Percentiles rank a stretch among this genome's conserved stretches.
Evolutionary conservation across 2,329 filamentous ascomycete genomes (phyloP).

Genomic region (Scortechinia acanthostroma): DNA sequence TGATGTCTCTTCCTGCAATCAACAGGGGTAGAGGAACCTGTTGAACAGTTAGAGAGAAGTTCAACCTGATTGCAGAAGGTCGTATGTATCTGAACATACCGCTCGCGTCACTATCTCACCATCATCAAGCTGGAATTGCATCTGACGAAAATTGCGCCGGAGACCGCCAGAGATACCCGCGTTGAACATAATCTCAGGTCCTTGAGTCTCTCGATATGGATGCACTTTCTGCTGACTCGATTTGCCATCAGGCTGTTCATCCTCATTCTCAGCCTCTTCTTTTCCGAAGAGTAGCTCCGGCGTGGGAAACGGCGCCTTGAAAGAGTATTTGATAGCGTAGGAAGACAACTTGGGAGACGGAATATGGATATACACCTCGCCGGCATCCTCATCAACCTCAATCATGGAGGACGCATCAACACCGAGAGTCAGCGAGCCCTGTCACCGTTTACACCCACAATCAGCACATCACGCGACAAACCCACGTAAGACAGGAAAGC

Average conservation of each 20-base stretch:
- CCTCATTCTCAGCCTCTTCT: conserved; percentile 5
- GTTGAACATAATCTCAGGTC: conserved; percentile 5
- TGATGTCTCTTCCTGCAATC: neutral
- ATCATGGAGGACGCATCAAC: neutral
- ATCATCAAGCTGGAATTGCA: neutral
- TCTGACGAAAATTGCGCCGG: neutral
- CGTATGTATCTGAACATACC: no score
- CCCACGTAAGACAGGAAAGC: conserved; percentile 19
- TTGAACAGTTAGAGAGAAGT: conserved; percentile 8
- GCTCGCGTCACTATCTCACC: conserved; percentile 12
- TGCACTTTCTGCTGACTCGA: neutral
- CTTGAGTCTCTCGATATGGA: neutral
- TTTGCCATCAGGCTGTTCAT: neutral
- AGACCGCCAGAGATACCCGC: conserved; percentile 4
- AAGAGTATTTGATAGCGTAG: conserved; percentile 19
- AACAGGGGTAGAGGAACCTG: neutral
- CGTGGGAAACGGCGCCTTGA: conserved; percentile 20
- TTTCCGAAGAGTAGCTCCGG: conserved; percentile 9
- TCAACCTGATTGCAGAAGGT: no score
- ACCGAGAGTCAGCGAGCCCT: conserved; percentile 13
- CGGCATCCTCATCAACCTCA: neutral
- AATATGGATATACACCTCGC: neutral
- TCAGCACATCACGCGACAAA: neutral
- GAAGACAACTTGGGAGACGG: conserved; percentile 9
- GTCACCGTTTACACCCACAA: no score